phyloP scores from a whole-genome alignment of 441 rosid genomes.

The Gossypium armourianum region DNA sequence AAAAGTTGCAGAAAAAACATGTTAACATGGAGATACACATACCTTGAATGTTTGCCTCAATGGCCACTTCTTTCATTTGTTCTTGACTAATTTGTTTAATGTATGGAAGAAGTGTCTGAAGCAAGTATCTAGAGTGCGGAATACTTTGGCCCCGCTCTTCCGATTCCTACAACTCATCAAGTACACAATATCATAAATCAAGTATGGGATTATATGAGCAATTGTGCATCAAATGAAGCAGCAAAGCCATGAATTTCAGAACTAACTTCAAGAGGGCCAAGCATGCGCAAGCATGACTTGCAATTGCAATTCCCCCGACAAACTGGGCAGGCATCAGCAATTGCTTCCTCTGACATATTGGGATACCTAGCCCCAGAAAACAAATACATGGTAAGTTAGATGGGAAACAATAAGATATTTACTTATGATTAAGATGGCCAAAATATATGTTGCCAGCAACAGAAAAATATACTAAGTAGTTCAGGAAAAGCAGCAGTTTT shows the following conservation, averaged over 20 bases:
- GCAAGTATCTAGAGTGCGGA: conserved; percentile 25
- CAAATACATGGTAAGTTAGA: neutral
- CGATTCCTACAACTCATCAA: conserved; percentile 4
- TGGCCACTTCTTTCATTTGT: conserved; percentile 32
- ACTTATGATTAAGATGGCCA: neutral
- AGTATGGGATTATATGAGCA: neutral
- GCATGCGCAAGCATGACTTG: conserved; percentile 49
- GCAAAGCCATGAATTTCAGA: neutral
- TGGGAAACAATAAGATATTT: neutral
- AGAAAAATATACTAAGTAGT: neutral
- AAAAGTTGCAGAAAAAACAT: neutral
- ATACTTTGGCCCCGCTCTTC: conserved; percentile 6
- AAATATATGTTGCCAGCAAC: neutral
- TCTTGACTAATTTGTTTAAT: conserved; percentile 29
- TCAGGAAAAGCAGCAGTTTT: neutral
- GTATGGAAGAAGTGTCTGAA: conserved; percentile 32
- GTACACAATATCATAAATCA: neutral
- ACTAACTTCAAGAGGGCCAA: conserved; percentile 23
- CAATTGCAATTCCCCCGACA: conserved; percentile 50
- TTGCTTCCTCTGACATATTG: conserved; percentile 33
- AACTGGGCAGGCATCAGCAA: conserved; percentile 45
- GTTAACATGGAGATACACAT: neutral
- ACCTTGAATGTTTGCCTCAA: conserved; percentile 38
- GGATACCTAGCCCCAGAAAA: conserved; percentile 42
- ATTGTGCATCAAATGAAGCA: neutral